Base-by-base conservation (phyloP, 495 filamentous ascomycete species). In the Penicillium daleae region DNA sequence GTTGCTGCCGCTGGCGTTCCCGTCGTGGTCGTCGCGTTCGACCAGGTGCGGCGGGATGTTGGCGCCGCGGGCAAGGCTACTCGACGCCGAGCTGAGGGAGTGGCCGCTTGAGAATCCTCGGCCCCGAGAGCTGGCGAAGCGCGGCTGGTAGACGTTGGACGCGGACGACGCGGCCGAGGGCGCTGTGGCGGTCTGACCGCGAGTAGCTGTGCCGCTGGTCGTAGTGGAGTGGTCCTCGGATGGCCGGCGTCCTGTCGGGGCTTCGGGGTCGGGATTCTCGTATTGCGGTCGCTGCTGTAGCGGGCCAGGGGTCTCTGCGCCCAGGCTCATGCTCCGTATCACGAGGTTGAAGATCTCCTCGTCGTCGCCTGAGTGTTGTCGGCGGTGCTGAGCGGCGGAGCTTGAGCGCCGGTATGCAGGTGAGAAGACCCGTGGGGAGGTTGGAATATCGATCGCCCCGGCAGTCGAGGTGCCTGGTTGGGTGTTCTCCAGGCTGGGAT, bases 401-500 rank as follows among this genome's bases (percentile, higher is more conserved):
- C 88, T 93, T 19, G 91, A 87, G 48, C 91, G 82, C 32, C 92
- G 86, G 56, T 79, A 83, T 58, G 82, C 76, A 32, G 86, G 85
- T 51, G 83, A 77, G 69, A 77, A 91, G 40, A 76, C 77, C 5
- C 88, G 80, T 3, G 92, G 90, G 1, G 92, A 94, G 1, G 87
- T 87, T 1, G 92, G 92, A 24, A 96, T 96, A 57, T 92, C 88
- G 52, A 96, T 95, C 2, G 92, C 89, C 42, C 80, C 89, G 3
- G 88, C 87, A 3, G 71, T 72, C 22, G 76, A 75, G 4, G 82
- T 70, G 32, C 74, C 76, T 9, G 78, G 76, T 66, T 86, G 82
- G 37, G 77, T 73, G 31, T 71, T 66, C 40, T 76, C 74, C 52
- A 75, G 68, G 58, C 71, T 71, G 6, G 71, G 58, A 35, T 72